Evolutionary conservation across 768 basidiomycete genomes (phyloP).

Genomic region (Mycena galericulata): DNA sequence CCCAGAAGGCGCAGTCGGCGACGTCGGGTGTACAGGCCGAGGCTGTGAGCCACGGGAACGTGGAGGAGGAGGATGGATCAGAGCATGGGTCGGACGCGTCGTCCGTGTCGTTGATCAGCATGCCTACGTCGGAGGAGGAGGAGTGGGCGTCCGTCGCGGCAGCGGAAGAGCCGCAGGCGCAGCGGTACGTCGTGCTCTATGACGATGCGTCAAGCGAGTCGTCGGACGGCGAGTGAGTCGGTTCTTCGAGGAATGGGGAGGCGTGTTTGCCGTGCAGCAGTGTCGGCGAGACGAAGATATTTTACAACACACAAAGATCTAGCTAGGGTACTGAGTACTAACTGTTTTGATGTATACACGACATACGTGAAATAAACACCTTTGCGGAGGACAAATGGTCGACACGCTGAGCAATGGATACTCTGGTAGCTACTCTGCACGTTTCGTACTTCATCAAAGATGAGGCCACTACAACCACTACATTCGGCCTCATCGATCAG

Average conservation of each 20-base stretch:
- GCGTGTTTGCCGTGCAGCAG: conserved; percentile 17
- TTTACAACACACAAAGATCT: background rate
- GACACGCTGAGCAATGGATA: too few relatives aligned
- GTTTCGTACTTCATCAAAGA: too few relatives aligned
- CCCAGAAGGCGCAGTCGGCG: conserved; percentile 47
- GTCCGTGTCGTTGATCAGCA: conserved; percentile 70
- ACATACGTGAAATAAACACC: conserved; percentile 35
- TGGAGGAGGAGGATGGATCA: conserved; percentile 45
- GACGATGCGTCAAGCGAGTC: conserved; percentile 62
- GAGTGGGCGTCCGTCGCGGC: conserved; percentile 53
- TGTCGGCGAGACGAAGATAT: background rate
- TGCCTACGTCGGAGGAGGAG: conserved; percentile 67
- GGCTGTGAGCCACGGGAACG: conserved; percentile 12
- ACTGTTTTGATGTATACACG: conserved; percentile 31
- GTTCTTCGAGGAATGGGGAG: conserved; percentile 1
- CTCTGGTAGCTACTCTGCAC: too few relatives aligned
- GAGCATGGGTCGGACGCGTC: conserved; percentile 60
- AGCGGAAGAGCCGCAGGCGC: conserved; percentile 43
- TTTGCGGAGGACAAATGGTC: conserved; percentile 22
- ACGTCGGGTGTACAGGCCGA: conserved; percentile 34
- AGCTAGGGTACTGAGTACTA: conserved; percentile 20
- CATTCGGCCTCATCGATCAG: too few relatives aligned
- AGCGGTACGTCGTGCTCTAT: conserved; percentile 81
- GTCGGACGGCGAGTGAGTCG: conserved; percentile 55
- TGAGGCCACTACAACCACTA: too few relatives aligned